Percentiles rank a stretch among this genome's conserved stretches.
These are phyloP conservation scores for Houttuynia cordata DNA, from an alignment of 164 flowering plant species.

Conservation along the genomic window DNA sequence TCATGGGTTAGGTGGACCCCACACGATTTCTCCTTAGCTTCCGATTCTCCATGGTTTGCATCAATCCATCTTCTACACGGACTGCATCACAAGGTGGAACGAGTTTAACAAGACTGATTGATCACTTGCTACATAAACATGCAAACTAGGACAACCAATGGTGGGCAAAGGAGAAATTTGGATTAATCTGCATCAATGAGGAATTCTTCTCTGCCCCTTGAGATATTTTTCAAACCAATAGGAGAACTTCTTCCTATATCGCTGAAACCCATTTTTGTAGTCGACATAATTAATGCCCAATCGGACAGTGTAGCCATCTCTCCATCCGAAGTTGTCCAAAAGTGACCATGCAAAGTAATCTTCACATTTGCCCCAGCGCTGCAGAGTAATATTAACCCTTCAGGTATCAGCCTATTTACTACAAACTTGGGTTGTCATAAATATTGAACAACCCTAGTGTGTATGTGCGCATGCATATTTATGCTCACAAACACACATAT, in stretches of 20 bases:
- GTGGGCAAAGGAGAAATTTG: too few relatives aligned
- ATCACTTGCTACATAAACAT: too few relatives aligned
- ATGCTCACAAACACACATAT: neutral
- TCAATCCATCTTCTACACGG: too few relatives aligned
- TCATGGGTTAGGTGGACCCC: too few relatives aligned
- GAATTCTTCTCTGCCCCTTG: neutral
- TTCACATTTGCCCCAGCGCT: constrained; percentile 26
- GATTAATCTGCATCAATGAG: too few relatives aligned
- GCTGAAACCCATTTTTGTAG: constrained; percentile 17
- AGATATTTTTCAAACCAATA: constrained; percentile 35
- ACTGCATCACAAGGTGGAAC: too few relatives aligned
- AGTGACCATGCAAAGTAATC: constrained; percentile 39
- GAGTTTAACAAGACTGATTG: too few relatives aligned
- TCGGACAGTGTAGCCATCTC: constrained; percentile 18
- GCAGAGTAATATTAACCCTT: constrained; percentile 1
- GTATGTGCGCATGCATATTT: neutral
- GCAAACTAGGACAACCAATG: too few relatives aligned
- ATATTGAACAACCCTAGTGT: neutral
- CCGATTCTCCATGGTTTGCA: too few relatives aligned
- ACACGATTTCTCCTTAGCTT: too few relatives aligned
- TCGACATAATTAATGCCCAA: constrained; percentile 27
- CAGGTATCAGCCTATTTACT: neutral
- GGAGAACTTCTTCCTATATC: constrained; percentile 28
- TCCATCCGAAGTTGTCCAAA: constrained; percentile 37
- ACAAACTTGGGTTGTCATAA: neutral